These are phyloP conservation scores for Epithele typhae DNA, from an alignment of 768 basidiomycete genomes.

Conservation along the genomic window DNA sequence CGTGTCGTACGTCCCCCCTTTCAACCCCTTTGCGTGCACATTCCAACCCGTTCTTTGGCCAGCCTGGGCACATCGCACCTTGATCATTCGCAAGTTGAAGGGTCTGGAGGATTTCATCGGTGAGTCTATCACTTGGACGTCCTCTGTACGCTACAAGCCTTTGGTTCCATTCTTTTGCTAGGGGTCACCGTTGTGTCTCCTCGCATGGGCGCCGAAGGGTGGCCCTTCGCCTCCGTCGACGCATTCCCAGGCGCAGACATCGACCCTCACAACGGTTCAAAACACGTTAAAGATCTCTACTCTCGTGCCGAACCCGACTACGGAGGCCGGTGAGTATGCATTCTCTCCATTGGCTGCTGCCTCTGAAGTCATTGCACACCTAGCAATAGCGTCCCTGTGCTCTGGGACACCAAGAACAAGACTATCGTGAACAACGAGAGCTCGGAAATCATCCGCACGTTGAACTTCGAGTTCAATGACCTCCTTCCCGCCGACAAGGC, in stretches of 20 bases:
- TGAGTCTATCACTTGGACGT: slow-evolving; percentile 35
- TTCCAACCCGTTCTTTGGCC: not conserved
- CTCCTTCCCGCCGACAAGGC: slow-evolving; percentile 63
- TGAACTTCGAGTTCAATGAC: slow-evolving; percentile 84
- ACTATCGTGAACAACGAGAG: slow-evolving; percentile 96
- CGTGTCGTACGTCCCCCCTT: slow-evolving; percentile 76
- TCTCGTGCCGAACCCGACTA: slow-evolving; percentile 71
- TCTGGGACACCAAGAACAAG: slow-evolving; percentile 88
- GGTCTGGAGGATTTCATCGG: slow-evolving; percentile 83
- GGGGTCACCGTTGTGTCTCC: slow-evolving; percentile 76
- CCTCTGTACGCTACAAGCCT: slow-evolving; percentile 35
- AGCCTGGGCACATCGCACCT: slow-evolving; percentile 93
- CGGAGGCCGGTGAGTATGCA: slow-evolving; percentile 32
- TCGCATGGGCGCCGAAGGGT: slow-evolving; percentile 76
- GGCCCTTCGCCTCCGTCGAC: slow-evolving; percentile 78
- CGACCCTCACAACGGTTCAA: slow-evolving; percentile 67
- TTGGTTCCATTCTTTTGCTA: not conserved
- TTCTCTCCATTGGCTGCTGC: not conserved
- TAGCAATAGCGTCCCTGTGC: slow-evolving; percentile 80
- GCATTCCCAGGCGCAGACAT: slow-evolving; percentile 66
- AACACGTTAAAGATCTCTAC: slow-evolving; percentile 85
- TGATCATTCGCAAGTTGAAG: slow-evolving; percentile 89
- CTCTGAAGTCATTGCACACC: not conserved
- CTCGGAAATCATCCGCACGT: slow-evolving; percentile 90
- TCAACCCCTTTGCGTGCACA: not conserved